Evolutionary conservation across 2,329 filamentous ascomycete genomes (phyloP).

Genomic region (Alternaria rosae): DNA sequence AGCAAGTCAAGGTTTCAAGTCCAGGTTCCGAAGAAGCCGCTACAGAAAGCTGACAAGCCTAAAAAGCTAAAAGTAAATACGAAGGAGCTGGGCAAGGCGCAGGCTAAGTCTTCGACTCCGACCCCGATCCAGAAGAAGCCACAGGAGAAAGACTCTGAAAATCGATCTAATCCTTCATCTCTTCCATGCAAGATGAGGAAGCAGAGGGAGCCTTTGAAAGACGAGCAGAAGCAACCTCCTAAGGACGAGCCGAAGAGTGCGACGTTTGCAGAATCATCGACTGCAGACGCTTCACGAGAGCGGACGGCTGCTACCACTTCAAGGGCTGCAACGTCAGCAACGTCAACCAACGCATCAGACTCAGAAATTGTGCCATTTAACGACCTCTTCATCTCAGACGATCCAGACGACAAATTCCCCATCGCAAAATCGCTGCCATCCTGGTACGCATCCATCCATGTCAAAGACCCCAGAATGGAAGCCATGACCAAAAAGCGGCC

Average conservation of each 20-base stretch:
- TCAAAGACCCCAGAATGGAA: not conserved
- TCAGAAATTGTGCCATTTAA: not conserved
- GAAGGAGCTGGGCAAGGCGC: not conserved
- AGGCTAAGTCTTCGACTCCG: not conserved
- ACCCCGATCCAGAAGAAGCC: not conserved
- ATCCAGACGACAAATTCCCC: conserved; percentile 1
- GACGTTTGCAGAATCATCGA: conserved; percentile 9
- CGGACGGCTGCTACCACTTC: not conserved
- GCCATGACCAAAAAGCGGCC: conserved; percentile 21
- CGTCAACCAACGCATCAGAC: not conserved
- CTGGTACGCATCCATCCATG: conserved; percentile 25
- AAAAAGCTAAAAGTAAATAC: not conserved
- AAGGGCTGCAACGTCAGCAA: not conserved
- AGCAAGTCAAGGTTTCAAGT: not conserved
- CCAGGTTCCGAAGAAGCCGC: not conserved
- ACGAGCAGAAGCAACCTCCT: not conserved
- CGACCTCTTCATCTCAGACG: not conserved
- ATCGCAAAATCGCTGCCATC: not conserved
- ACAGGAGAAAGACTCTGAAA: too few relatives aligned
- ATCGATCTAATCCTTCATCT: too few relatives aligned
- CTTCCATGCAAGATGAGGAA: not conserved
- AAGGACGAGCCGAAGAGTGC: not conserved
- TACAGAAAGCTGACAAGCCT: not conserved
- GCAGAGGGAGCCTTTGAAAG: not conserved
- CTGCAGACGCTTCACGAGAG: conserved; percentile 1